Percentiles rank a stretch among this genome's conserved stretches.
Conservation (phyloP, 1,139 yeast genomes). For the Kodamaea derodonti region DNA sequence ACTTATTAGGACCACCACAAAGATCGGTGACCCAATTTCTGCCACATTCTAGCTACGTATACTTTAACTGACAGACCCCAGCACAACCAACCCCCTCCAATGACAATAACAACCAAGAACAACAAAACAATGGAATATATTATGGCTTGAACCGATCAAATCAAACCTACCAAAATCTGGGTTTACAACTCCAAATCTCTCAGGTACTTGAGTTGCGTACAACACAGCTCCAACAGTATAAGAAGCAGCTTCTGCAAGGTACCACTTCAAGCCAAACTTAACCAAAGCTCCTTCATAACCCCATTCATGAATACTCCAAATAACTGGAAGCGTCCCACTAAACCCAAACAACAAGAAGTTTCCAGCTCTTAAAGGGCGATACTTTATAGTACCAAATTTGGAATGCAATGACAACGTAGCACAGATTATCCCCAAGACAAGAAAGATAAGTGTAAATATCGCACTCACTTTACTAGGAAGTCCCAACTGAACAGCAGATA, state of each 20-base stretch:
- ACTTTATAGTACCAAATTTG: constrained; percentile 61
- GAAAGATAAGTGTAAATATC: constrained; percentile 47
- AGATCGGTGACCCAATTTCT: too few relatives aligned
- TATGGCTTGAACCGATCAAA: constrained; percentile 83
- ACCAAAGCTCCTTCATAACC: constrained; percentile 38
- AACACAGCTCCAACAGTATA: constrained; percentile 77
- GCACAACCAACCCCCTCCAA: constrained; percentile 54
- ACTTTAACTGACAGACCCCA: too few relatives aligned
- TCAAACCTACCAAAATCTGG: constrained; percentile 49
- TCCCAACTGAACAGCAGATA: constrained; percentile 68
- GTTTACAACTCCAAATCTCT: constrained; percentile 60
- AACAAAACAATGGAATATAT: constrained; percentile 78
- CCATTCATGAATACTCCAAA: constrained; percentile 42
- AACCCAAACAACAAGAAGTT: constrained; percentile 82
- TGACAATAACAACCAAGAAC: constrained; percentile 80
- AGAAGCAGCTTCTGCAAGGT: constrained; percentile 65
- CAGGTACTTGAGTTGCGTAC: constrained; percentile 80
- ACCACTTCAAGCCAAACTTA: constrained; percentile 58
- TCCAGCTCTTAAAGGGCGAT: constrained; percentile 73
- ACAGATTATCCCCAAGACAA: constrained; percentile 58
- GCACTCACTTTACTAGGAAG: constrained; percentile 50
- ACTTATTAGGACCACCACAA: too few relatives aligned
- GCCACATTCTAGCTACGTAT: too few relatives aligned
- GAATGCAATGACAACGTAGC: constrained; percentile 61
- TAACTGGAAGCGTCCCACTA: constrained; percentile 70